These are phyloP conservation scores for Alternaria arborescens DNA, from an alignment of 2,329 filamentous ascomycete species.

Conservation along the genomic window DNA sequence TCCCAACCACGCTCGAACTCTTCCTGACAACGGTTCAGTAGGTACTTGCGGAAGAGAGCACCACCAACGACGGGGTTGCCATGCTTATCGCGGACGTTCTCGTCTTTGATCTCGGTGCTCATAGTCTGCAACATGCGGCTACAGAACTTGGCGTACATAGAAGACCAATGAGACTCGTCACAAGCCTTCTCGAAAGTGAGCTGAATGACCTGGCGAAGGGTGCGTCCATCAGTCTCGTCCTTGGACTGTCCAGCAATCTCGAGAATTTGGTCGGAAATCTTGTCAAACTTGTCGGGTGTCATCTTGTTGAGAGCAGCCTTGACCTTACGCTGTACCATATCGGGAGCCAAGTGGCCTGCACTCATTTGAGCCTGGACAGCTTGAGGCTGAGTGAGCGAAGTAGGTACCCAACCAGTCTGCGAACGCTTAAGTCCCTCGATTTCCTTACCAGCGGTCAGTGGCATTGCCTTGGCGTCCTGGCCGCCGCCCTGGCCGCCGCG, in stretches of 20 bases:
- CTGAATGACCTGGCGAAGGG: slow-evolving; percentile 96
- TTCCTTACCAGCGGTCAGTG: slow-evolving; percentile 83
- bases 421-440: slow-evolving; percentile 80
- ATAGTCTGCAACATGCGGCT: slow-evolving; percentile 92
- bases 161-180: slow-evolving; percentile 97
- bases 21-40: slow-evolving; percentile 97
- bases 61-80: slow-evolving; percentile 90
- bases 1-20: slow-evolving; percentile 99
- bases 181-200: slow-evolving; percentile 99
- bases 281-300: slow-evolving; percentile 99
- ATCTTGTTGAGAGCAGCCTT: slow-evolving; percentile 99
- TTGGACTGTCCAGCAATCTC: slow-evolving; percentile 93
- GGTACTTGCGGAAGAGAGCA: slow-evolving; percentile 95
- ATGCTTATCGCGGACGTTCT: slow-evolving; percentile 90
- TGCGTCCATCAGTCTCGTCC: slow-evolving; percentile 92
- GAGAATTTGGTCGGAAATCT: slow-evolving; percentile 91
- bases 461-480: slow-evolving; percentile 84
- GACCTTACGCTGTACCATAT: slow-evolving; percentile 97
- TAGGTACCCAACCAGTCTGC: slow-evolving; percentile 87
- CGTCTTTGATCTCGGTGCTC: slow-evolving; percentile 87
- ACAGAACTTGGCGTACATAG: slow-evolving; percentile 99
- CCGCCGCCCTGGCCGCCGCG: slow-evolving; percentile 61
- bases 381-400: slow-evolving; percentile 54
- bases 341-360: slow-evolving; percentile 74
- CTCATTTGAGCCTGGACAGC: slow-evolving; percentile 38